Base-by-base conservation (phyloP, 2,329 filamentous ascomycete species). In the Cryphonectria naterciae region DNA sequence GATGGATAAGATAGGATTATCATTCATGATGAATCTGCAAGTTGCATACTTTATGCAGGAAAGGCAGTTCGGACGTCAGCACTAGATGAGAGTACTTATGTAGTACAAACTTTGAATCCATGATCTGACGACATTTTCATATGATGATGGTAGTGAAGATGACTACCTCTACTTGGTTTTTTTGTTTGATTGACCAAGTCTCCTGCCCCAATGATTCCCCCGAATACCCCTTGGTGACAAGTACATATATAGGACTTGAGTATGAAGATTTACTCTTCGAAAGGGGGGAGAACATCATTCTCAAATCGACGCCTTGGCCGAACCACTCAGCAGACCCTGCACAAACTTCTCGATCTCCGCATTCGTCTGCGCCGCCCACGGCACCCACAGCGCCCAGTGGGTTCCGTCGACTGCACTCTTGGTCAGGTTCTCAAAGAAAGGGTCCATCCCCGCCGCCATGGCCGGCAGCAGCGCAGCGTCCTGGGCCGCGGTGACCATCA, bases 341-440 rank as follows among this genome's bases (percentile, higher is more conserved):
- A 97, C 75, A 88, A 94, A 97, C 70, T 86, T 84, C 69, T 83
- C 85, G 75, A 97, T 85, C 72, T 90, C 83, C 65, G 78, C 79
- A 80, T 98, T 98, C 3, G 93, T 88, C 32, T 85, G 87, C 0
- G 91, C 86, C 74, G 87, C 88, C 83, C 97, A 89, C 25, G 67
- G 67, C 43, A 43, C 67, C 84, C 89, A 91, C 78, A 97, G 81
- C 62, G 91, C 93, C 95, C 95, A 98, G 81, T 98, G 96, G 25
- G 86, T 84, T 0, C 91, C 86, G 49, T 90, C 68, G 10, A 97
- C 91, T 78, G 92, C 88, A 11, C 82, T 85, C 72, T 86, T 85
- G 10, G 88, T 92, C 77, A 97, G 80, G 63, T 89, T 85, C 2
- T 88, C 86, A 72, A 95, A 89, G 73, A 84, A 82, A 74, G 85